Evolutionary conservation across 768 basidiomycete species (phyloP).

Genomic region (Boletus subcaerulescens): DNA sequence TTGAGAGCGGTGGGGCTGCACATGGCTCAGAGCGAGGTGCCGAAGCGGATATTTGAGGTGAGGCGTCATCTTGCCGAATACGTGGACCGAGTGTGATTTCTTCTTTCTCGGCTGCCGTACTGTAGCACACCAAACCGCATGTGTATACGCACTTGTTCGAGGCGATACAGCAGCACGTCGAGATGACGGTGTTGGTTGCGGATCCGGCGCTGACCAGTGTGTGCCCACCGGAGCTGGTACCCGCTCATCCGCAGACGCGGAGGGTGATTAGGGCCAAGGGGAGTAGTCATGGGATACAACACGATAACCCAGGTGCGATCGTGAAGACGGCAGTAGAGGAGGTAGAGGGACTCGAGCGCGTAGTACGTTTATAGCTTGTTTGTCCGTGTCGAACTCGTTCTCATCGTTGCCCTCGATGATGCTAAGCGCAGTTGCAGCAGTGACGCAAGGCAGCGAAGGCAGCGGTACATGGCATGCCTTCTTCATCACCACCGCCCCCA

Average conservation of each 20-base stretch:
- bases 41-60: neutral
- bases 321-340: constrained; percentile 3
- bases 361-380: neutral
- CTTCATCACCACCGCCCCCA: neutral
- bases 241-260: neutral
- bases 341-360: constrained; percentile 5
- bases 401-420: constrained; percentile 31
- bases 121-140: constrained; percentile 17
- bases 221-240: constrained; percentile 1
- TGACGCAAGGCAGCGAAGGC: constrained; percentile 54
- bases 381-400: neutral
- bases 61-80: neutral
- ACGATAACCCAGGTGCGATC: constrained; percentile 4
- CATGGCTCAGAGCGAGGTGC: constrained; percentile 2
- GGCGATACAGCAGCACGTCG: neutral
- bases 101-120: no score
- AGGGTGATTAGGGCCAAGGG: neutral
- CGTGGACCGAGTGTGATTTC: no score
- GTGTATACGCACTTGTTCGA: constrained; percentile 8
- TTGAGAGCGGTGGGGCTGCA: constrained; percentile 9
- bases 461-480: constrained; percentile 13
- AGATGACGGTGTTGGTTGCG: constrained; percentile 14
- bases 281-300: constrained; percentile 16
- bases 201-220: constrained; percentile 4
- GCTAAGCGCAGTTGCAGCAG: constrained; percentile 71